phyloP scores from a whole-genome alignment of 1,284 basidiomycete species.

The Ganoderma boninense region DNA sequence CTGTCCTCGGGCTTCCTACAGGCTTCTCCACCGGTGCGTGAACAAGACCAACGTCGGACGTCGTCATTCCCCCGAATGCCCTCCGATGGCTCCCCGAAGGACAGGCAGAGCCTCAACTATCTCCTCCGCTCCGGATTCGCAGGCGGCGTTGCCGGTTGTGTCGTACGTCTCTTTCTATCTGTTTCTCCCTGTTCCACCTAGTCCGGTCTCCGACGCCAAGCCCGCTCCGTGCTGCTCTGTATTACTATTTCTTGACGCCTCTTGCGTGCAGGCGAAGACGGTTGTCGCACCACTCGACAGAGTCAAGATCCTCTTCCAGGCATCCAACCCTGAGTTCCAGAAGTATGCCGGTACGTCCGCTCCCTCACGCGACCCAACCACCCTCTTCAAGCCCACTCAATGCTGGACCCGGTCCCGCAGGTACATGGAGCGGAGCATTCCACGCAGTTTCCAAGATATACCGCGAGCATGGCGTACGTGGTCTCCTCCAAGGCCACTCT shows the following conservation, averaged over 20 bases:
- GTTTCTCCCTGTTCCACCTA: background rate
- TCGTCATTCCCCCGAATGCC: slow-evolving; percentile 56
- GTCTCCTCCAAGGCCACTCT: slow-evolving; percentile 95
- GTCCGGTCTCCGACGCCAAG: background rate
- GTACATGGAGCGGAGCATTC: slow-evolving; percentile 87
- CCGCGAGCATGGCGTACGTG: slow-evolving; percentile 73
- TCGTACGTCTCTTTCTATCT: slow-evolving; percentile 63
- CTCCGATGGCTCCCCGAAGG: slow-evolving; percentile 54
- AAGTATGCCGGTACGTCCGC: slow-evolving; percentile 84
- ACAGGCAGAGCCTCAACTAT: slow-evolving; percentile 81
- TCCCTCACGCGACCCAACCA: background rate
- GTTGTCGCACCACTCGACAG: slow-evolving; percentile 96
- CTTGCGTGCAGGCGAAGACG: slow-evolving; percentile 83
- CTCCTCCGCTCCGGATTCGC: slow-evolving; percentile 86
- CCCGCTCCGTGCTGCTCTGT: background rate
- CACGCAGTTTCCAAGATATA: slow-evolving; percentile 88
- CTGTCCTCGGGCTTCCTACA: background rate
- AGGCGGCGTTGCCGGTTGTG: slow-evolving; percentile 93
- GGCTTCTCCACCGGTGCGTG: background rate
- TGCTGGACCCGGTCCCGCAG: slow-evolving; percentile 46
- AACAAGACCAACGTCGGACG: background rate
- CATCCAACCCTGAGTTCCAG: slow-evolving; percentile 93
- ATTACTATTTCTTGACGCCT: background rate
- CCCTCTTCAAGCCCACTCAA: background rate
- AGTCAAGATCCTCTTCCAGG: slow-evolving; percentile 99